phyloP scores from a whole-genome alignment of 306 rosid genomes.

The Trifolium fragiferum region DNA sequence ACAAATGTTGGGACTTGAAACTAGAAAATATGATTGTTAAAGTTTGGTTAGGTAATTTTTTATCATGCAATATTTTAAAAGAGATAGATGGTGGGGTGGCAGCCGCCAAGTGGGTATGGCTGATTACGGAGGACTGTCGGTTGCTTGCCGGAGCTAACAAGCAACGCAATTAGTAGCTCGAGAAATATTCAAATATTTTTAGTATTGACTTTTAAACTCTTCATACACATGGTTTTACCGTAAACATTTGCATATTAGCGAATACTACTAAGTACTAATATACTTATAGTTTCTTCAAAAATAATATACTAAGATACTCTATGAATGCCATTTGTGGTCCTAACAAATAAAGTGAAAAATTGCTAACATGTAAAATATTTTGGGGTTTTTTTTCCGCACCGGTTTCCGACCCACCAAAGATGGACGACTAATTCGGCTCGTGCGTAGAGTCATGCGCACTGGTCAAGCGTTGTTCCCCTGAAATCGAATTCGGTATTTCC shows the following conservation, averaged over 20 bases:
- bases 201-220: conserved; percentile 59
- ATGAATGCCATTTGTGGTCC: too few relatives aligned
- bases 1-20: conserved; percentile 39
- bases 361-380: too few relatives aligned
- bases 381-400: too few relatives aligned
- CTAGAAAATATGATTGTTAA: neutral
- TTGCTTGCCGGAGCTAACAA: conserved; percentile 76
- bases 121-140: conserved; percentile 50
- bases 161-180: conserved; percentile 61
- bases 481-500: too few relatives aligned
- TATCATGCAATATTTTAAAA: conserved; percentile 27
- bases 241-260: neutral
- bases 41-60: conserved; percentile 39
- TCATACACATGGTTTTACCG: conserved; percentile 13
- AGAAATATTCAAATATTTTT: conserved; percentile 51
- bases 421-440: too few relatives aligned
- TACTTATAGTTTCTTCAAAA: too few relatives aligned
- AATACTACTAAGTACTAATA: too few relatives aligned
- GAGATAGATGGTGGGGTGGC: conserved; percentile 45
- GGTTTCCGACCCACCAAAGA: too few relatives aligned
- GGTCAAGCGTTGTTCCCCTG: too few relatives aligned
- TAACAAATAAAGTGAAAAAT: too few relatives aligned
- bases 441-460: too few relatives aligned
- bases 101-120: conserved; percentile 56
- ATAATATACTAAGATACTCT: too few relatives aligned